phyloP scores from a whole-genome alignment of 768 basidiomycete species.

The Podaxis sp. region DNA sequence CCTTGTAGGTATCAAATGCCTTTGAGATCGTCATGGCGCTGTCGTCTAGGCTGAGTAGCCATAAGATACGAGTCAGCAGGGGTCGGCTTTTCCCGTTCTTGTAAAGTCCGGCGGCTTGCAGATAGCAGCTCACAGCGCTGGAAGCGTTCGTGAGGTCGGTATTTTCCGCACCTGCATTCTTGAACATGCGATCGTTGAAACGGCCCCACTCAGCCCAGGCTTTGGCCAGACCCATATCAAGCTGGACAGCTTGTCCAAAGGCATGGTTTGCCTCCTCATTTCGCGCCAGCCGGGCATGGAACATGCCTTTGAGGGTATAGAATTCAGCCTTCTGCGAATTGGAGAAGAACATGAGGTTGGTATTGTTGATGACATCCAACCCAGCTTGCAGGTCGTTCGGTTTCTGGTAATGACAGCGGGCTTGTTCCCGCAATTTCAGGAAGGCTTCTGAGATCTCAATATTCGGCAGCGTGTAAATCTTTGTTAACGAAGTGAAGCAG shows the following conservation, averaged over 20 bases:
- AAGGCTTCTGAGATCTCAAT: conserved; percentile 99
- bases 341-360: conserved; percentile 98
- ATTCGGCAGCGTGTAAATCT: conserved; percentile 98
- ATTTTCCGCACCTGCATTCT: conserved; percentile 73
- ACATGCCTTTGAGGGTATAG: conserved; percentile 98
- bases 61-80: conserved; percentile 87
- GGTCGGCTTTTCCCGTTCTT: conserved; percentile 92
- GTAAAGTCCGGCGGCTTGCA: conserved; percentile 95
- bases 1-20: conserved; percentile 92
- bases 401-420: conserved; percentile 95
- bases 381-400: conserved; percentile 91
- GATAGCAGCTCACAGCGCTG: conserved; percentile 93
- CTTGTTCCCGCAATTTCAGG: conserved; percentile 97
- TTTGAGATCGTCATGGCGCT: conserved; percentile 61
- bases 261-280: conserved; percentile 88
- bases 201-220: conserved; percentile 99
- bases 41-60: conserved; percentile 94
- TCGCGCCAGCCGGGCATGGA: conserved; percentile 82
- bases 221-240: conserved; percentile 92
- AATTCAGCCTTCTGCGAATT: conserved; percentile 95
- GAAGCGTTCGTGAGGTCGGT: conserved; percentile 73
- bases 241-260: conserved; percentile 93
- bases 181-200: conserved; percentile 91
- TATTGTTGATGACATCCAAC: conserved; percentile 98
- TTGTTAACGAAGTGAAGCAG: conserved; percentile 90